Conservation (phyloP, 306 rosid genomes). For the Boehmeria nivea region DNA sequence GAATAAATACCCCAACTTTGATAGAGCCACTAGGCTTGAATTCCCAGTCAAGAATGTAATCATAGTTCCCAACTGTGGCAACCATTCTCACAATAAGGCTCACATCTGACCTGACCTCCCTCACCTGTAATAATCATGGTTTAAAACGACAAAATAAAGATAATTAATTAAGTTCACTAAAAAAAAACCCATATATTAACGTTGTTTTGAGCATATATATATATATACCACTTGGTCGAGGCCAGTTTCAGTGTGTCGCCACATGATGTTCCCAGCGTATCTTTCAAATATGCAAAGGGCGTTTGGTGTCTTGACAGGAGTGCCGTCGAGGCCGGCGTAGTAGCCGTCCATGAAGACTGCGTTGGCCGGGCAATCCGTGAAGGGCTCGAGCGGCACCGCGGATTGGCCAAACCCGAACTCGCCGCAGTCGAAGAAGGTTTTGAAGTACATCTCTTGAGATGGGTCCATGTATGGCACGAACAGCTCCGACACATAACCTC, state of each 20-base stretch:
- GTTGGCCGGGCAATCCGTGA: constrained; percentile 49
- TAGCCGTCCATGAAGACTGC: constrained; percentile 49
- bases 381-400: constrained; percentile 36
- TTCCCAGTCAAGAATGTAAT: constrained; percentile 61
- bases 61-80: constrained; percentile 48
- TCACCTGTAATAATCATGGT: constrained; percentile 30
- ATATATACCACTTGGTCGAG: constrained; percentile 21
- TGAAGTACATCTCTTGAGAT: constrained; percentile 48
- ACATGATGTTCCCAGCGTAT: constrained; percentile 45
- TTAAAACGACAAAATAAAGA: not conserved
- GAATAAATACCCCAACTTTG: constrained; percentile 40
- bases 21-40: constrained; percentile 57
- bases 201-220: too few species aligned
- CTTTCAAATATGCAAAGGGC: constrained; percentile 59
- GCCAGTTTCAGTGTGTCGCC: constrained; percentile 55
- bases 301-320: constrained; percentile 36
- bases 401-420: constrained; percentile 55
- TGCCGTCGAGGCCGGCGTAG: constrained; percentile 32
- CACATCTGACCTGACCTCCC: constrained; percentile 46
- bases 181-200: too few species aligned
- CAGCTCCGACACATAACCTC: constrained; percentile 50
- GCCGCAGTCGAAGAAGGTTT: constrained; percentile 43
- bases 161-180: not conserved
- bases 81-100: constrained; percentile 52
- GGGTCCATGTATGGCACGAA: constrained; percentile 68